These are phyloP conservation scores for Melaleuca alternifolia DNA, from an alignment of 345 rosid species.

Conservation along the genomic window DNA sequence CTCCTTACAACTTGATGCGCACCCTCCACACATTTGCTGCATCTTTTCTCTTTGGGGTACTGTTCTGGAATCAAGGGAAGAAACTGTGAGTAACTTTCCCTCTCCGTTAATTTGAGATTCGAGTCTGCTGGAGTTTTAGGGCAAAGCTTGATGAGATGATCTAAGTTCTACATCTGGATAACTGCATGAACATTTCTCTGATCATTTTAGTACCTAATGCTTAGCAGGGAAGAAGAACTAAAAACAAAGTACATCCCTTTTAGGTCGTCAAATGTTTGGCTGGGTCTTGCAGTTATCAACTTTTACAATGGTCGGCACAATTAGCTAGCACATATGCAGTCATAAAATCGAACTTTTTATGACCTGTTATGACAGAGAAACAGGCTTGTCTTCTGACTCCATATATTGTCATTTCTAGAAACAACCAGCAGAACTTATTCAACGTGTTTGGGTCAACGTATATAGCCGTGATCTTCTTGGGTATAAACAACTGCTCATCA, in stretches of 20 bases:
- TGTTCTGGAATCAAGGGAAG: constrained; percentile 64
- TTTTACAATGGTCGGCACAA: neutral
- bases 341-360: neutral
- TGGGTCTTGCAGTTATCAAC: neutral
- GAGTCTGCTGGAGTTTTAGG: neutral
- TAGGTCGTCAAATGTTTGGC: neutral
- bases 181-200: neutral
- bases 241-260: neutral
- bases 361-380: neutral
- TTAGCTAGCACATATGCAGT: neutral
- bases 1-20: constrained; percentile 57
- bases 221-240: neutral
- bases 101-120: neutral
- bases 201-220: neutral
- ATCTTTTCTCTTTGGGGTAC: constrained; percentile 45
- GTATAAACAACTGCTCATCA: constrained; percentile 54
- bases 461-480: constrained; percentile 37
- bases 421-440: constrained; percentile 53
- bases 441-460: constrained; percentile 45
- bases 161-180: neutral
- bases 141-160: neutral
- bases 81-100: constrained; percentile 35
- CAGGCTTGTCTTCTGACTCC: neutral
- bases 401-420: constrained; percentile 19
- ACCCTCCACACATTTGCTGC: constrained; percentile 10